Percentiles rank a stretch among this genome's conserved stretches.
phyloP scores from a whole-genome alignment of 2,329 filamentous ascomycete species.

The Chaetoscypha palmicola region DNA sequence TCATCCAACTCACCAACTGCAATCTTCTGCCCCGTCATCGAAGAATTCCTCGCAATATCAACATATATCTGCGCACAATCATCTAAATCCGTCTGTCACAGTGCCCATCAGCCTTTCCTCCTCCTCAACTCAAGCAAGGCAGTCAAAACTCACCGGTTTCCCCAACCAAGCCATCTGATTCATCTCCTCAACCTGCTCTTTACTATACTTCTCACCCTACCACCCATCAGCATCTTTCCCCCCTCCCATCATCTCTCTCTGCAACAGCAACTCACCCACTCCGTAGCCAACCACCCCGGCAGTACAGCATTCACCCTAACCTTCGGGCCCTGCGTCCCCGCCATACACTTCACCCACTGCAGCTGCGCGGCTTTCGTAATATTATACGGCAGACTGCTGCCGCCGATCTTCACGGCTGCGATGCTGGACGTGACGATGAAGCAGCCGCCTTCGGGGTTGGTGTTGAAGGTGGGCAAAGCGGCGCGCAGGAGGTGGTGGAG shows the following conservation, averaged over 20 bases:
- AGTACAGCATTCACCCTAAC: constrained; percentile 58
- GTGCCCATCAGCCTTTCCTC: background rate
- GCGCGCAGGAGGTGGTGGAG: constrained; percentile 47
- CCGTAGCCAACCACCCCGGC: constrained; percentile 58
- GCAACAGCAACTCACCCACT: constrained; percentile 43
- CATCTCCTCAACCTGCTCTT: constrained; percentile 42
- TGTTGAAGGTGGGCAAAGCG: constrained; percentile 51
- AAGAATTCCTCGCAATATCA: constrained; percentile 43
- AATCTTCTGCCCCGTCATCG: constrained; percentile 31
- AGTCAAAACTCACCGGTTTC: constrained; percentile 38
- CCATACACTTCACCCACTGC: constrained; percentile 59
- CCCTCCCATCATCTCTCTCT: background rate
- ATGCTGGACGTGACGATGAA: constrained; percentile 58
- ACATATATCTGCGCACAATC: constrained; percentile 51
- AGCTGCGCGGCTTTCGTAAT: constrained; percentile 41
- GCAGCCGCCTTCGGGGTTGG: constrained; percentile 55
- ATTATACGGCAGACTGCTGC: constrained; percentile 30
- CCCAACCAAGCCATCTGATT: constrained; percentile 48
- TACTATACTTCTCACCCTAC: constrained; percentile 45
- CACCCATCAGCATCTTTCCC: background rate
- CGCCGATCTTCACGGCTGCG: constrained; percentile 38
- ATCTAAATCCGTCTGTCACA: constrained; percentile 38
- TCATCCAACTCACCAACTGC: constrained; percentile 29
- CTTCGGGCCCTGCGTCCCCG: constrained; percentile 53
- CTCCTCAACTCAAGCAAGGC: background rate